These are phyloP conservation scores for Liriodendron chinense DNA, from an alignment of 164 flowering plant genomes.

Conservation along the genomic window DNA sequence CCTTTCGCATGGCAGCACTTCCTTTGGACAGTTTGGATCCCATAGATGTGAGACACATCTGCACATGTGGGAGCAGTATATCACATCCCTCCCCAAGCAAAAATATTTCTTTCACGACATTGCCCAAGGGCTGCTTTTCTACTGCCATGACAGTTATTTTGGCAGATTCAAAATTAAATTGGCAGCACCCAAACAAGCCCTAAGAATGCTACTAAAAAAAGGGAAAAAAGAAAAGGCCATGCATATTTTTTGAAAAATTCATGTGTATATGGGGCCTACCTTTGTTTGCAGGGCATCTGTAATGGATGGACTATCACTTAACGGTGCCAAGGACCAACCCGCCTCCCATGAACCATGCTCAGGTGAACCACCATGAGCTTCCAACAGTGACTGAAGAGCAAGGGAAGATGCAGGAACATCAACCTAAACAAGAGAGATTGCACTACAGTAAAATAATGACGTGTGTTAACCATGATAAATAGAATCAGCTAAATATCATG, in stretches of 20 bases:
- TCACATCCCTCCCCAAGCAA: too few relatives aligned
- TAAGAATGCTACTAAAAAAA: background rate
- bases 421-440: conserved; percentile 40
- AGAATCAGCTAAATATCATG: background rate
- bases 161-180: background rate
- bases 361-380: conserved; percentile 49
- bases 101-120: too few relatives aligned
- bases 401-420: conserved; percentile 63
- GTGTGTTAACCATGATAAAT: background rate
- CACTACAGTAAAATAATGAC: conserved; percentile 1
- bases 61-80: too few relatives aligned
- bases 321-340: conserved; percentile 83
- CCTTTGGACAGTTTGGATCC: too few relatives aligned
- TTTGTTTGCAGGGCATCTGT: conserved; percentile 29
- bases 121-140: background rate
- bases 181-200: background rate
- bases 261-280: conserved; percentile 33
- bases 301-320: conserved; percentile 32
- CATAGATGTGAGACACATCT: too few relatives aligned
- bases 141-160: background rate
- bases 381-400: conserved; percentile 69
- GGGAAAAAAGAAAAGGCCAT: background rate
- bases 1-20: too few relatives aligned
- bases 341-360: conserved; percentile 76
- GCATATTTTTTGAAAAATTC: background rate